phyloP scores from a whole-genome alignment of 2,329 filamentous ascomycete genomes.

The Teratosphaeria viscida region DNA sequence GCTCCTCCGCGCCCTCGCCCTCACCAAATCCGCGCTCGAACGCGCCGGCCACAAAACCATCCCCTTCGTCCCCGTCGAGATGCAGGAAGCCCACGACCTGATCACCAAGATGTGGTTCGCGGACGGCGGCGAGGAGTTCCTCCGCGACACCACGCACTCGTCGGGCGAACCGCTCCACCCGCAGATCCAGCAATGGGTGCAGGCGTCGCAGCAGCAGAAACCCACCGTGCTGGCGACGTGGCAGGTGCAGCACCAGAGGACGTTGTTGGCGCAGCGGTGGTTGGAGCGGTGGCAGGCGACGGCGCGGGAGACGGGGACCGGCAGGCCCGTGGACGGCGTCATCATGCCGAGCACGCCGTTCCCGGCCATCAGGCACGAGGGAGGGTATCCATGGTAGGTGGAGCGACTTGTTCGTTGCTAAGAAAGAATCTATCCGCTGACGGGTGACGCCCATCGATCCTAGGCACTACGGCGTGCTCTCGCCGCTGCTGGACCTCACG shows the following conservation, averaged over 20 bases:
- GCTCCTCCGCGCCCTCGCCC: not conserved
- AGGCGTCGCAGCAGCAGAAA: slow-evolving; percentile 7
- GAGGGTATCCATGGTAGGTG: slow-evolving; percentile 1
- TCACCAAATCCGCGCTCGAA: not conserved
- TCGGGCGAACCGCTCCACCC: slow-evolving; percentile 6
- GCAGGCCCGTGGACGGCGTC: slow-evolving; percentile 8
- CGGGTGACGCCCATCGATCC: too few relatives aligned
- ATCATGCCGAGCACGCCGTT: slow-evolving; percentile 9
- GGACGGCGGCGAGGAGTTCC: slow-evolving; percentile 10
- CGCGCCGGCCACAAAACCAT: slow-evolving; percentile 8
- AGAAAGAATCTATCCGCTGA: too few relatives aligned
- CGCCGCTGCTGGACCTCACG: slow-evolving; percentile 6
- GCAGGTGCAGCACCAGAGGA: slow-evolving; percentile 6
- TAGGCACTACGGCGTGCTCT: slow-evolving; percentile 4
- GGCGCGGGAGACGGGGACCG: slow-evolving; percentile 3
- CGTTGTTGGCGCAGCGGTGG: slow-evolving; percentile 6
- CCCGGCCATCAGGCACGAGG: slow-evolving; percentile 8
- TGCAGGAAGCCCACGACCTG: slow-evolving; percentile 4
- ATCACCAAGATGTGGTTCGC: slow-evolving; percentile 8
- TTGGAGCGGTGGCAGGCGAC: slow-evolving; percentile 8
- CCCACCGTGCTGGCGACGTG: slow-evolving; percentile 8
- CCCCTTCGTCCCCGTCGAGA: slow-evolving; percentile 7
- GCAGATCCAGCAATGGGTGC: not conserved
- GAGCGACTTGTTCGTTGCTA: too few relatives aligned
- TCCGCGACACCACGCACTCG: slow-evolving; percentile 3